These are phyloP conservation scores for Fermentozyma sake DNA, from an alignment of 1,139 yeast species.

Conservation along the genomic window DNA sequence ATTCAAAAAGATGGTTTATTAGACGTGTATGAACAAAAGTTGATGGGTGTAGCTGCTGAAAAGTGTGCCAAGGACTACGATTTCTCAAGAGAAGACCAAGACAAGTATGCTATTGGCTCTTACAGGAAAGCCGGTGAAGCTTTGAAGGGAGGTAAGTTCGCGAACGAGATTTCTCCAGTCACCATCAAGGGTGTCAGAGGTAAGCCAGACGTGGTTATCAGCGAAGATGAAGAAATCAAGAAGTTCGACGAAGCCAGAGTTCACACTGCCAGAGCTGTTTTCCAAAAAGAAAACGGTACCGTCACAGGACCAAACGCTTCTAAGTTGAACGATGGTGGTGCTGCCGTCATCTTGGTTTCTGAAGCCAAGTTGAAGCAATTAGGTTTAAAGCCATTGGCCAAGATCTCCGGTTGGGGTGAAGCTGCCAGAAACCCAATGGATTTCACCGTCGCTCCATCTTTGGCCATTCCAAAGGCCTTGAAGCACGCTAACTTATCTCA, in stretches of 20 bases:
- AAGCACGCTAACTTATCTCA: constrained; percentile 68
- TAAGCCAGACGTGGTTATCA: constrained; percentile 74
- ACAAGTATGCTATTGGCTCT: constrained; percentile 62
- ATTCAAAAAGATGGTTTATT: constrained; percentile 85
- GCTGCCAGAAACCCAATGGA: constrained; percentile 93
- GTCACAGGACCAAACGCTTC: constrained; percentile 97
- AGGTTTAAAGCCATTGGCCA: constrained; percentile 82
- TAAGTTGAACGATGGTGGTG: constrained; percentile 95
- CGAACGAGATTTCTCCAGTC: constrained; percentile 75
- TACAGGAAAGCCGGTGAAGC: constrained; percentile 81
- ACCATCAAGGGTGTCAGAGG: constrained; percentile 89
- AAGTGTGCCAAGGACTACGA: constrained; percentile 78
- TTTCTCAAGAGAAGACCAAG: constrained; percentile 67
- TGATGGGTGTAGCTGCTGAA: constrained; percentile 97
- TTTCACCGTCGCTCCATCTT: constrained; percentile 91
- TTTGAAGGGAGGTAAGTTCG: constrained; percentile 73
- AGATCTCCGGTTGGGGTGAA: constrained; percentile 93
- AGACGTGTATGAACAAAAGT: constrained; percentile 80
- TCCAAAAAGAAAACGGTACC: constrained; percentile 88
- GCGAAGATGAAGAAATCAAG: constrained; percentile 67
- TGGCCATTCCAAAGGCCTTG: constrained; percentile 93
- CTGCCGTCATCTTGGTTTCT: constrained; percentile 84
- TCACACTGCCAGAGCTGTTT: constrained; percentile 82
- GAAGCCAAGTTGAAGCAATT: constrained; percentile 79
- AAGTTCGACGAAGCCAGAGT: constrained; percentile 76